Conservation (phyloP, 352 stramenopile genomes). For the Saprolegnia diclina region DNA sequence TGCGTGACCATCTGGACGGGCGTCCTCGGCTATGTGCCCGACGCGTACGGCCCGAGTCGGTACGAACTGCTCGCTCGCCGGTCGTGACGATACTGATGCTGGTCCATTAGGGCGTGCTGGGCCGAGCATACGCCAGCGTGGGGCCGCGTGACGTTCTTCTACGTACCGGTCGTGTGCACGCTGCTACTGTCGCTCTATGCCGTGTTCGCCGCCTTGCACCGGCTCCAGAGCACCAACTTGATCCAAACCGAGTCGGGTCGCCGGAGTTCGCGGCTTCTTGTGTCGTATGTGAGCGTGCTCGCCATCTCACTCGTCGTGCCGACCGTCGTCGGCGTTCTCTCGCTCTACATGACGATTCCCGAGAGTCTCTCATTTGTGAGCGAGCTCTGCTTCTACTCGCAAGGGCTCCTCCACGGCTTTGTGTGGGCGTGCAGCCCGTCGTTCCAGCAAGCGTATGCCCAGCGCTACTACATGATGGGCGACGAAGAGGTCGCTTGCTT, state of each 20-base stretch:
- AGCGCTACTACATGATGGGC: conserved; percentile 24
- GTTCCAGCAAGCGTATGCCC: conserved; percentile 26
- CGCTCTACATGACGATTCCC: conserved; percentile 36
- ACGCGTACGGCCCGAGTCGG: conserved; percentile 48
- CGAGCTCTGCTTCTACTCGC: conserved; percentile 59
- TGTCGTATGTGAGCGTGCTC: conserved; percentile 40
- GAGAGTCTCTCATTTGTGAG: conserved; percentile 28
- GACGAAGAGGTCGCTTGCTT: conserved; percentile 26
- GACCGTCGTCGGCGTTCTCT: conserved; percentile 35
- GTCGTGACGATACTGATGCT: too few species aligned
- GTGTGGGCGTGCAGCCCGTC: conserved; percentile 44
- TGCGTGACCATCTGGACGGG: conserved; percentile 48
- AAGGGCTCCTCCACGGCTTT: conserved; percentile 49
- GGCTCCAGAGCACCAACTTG: conserved; percentile 26
- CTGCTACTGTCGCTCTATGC: conserved; percentile 37
- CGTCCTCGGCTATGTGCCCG: conserved; percentile 63
- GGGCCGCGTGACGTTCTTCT: conserved; percentile 54
- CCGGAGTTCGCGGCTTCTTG: conserved; percentile 41
- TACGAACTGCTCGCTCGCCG: conserved; percentile 14
- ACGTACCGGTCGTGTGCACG: conserved; percentile 42
- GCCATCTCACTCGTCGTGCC: conserved; percentile 40
- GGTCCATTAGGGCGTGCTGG: conserved; percentile 37
- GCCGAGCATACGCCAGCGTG: conserved; percentile 46
- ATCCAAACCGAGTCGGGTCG: conserved; percentile 37
- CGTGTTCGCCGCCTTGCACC: conserved; percentile 32